phyloP scores from a whole-genome alignment of 2,329 filamentous ascomycete species.

The Fusarium scirpi region DNA sequence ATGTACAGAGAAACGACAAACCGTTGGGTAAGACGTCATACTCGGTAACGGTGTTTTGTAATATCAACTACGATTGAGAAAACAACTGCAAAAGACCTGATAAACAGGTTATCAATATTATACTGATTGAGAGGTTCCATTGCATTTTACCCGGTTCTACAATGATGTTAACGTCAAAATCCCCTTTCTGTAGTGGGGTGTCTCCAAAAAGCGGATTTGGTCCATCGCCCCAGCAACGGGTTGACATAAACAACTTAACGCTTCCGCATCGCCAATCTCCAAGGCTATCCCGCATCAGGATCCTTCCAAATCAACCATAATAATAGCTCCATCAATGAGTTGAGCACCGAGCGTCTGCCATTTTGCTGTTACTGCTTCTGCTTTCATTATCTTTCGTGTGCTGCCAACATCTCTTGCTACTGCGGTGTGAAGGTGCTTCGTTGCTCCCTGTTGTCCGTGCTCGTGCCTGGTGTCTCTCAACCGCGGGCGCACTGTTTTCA shows the following conservation, averaged over 20 bases:
- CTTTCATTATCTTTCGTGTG: conserved; percentile 6
- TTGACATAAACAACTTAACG: conserved; percentile 43
- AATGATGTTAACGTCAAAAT: neutral
- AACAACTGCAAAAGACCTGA: neutral
- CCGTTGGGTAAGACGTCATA: neutral
- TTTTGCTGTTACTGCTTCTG: conserved; percentile 14
- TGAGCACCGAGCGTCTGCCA: conserved; percentile 16
- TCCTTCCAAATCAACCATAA: conserved; percentile 40
- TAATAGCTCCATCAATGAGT: conserved; percentile 43
- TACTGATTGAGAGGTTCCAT: neutral
- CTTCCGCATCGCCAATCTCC: conserved; percentile 44
- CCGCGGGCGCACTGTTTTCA: conserved; percentile 42
- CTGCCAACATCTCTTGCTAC: conserved; percentile 47
- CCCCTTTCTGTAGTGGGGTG: conserved; percentile 15
- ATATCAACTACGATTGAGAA: neutral
- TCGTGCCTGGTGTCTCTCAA: conserved; percentile 39
- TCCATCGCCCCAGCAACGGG: conserved; percentile 37
- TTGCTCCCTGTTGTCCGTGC: conserved; percentile 54
- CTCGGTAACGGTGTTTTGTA: neutral
- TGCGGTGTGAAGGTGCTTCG: conserved; percentile 46
- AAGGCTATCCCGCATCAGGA: conserved; percentile 42
- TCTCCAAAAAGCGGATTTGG: conserved; percentile 1
- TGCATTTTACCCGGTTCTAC: conserved; percentile 1
- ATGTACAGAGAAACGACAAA: too few relatives aligned
- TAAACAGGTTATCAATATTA: neutral